phyloP scores from a whole-genome alignment of 805 yeast genomes.

The Candida saitoana region DNA sequence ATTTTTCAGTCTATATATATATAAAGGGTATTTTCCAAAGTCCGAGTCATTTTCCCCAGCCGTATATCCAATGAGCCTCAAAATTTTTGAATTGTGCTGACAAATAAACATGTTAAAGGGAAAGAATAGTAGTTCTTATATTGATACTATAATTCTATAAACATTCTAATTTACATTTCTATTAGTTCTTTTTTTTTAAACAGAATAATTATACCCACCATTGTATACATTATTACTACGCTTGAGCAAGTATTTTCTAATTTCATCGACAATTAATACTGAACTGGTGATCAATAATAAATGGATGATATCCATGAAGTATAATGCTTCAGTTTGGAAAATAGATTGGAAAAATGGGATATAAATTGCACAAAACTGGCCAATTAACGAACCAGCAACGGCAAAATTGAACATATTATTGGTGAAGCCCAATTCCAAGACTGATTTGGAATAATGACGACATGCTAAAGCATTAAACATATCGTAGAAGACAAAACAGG shows the following conservation, averaged over 20 bases:
- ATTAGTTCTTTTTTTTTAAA: constrained; percentile 9
- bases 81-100: too few species aligned
- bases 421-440: constrained; percentile 73
- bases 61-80: too few species aligned
- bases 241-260: constrained; percentile 51
- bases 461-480: constrained; percentile 96
- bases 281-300: constrained; percentile 65
- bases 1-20: too few species aligned
- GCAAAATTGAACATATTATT: constrained; percentile 93
- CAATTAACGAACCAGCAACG: constrained; percentile 79
- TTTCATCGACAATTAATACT: constrained; percentile 83
- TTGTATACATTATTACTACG: constrained; percentile 13
- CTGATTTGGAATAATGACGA: constrained; percentile 81
- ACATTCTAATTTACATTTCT: not conserved
- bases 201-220: constrained; percentile 15
- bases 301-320: constrained; percentile 63
- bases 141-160: not conserved
- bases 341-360: constrained; percentile 88
- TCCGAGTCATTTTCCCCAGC: too few species aligned
- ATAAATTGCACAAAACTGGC: constrained; percentile 91
- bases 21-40: too few species aligned
- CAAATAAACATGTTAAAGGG: too few species aligned
- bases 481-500: constrained; percentile 92
- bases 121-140: not conserved
- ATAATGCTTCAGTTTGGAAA: constrained; percentile 91